Percentiles rank a stretch among this genome's conserved stretches.
These are phyloP conservation scores for Daedaleopsis nitida DNA, from an alignment of 768 basidiomycete species.

Conservation along the genomic window DNA sequence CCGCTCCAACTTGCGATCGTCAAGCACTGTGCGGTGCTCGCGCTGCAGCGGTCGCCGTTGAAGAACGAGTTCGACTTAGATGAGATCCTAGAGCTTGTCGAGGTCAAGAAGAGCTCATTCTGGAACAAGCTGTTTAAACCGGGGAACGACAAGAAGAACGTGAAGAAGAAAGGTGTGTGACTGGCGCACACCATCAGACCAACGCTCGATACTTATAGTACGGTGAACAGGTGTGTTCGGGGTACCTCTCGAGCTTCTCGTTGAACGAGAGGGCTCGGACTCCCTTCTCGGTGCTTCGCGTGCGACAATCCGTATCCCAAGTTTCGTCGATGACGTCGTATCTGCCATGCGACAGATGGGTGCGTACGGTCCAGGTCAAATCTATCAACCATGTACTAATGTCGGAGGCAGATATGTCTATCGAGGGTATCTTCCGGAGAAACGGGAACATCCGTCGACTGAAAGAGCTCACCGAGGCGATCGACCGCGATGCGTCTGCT, in stretches of 20 bases:
- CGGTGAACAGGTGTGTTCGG: slow-evolving; percentile 78
- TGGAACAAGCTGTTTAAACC: slow-evolving; percentile 96
- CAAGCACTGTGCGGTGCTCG: slow-evolving; percentile 87
- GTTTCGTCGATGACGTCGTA: slow-evolving; percentile 97
- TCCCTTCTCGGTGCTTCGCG: slow-evolving; percentile 89
- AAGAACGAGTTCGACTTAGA: slow-evolving; percentile 87
- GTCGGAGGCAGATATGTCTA: slow-evolving; percentile 81
- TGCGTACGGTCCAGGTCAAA: slow-evolving; percentile 40
- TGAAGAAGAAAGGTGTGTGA: slow-evolving; percentile 78
- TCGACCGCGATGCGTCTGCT: slow-evolving; percentile 90
- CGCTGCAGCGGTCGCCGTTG: slow-evolving; percentile 75
- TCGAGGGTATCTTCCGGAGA: slow-evolving; percentile 98
- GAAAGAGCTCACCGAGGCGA: slow-evolving; percentile 87
- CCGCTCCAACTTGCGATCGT: slow-evolving; percentile 87
- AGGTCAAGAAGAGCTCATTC: slow-evolving; percentile 90
- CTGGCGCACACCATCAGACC: slow-evolving; percentile 1
- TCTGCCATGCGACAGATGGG: slow-evolving; percentile 99
- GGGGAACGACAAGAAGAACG: slow-evolving; percentile 81
- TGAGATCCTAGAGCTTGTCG: slow-evolving; percentile 90
- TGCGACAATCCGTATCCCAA: slow-evolving; percentile 84
- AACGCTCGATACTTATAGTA: neutral
- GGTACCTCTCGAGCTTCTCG: slow-evolving; percentile 88
- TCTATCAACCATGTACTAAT: neutral
- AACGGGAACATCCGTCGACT: slow-evolving; percentile 96
- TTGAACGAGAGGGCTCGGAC: slow-evolving; percentile 95